phyloP scores from a whole-genome alignment of 176 grass and related monocot species.

The Aegilops umbellulata region DNA sequence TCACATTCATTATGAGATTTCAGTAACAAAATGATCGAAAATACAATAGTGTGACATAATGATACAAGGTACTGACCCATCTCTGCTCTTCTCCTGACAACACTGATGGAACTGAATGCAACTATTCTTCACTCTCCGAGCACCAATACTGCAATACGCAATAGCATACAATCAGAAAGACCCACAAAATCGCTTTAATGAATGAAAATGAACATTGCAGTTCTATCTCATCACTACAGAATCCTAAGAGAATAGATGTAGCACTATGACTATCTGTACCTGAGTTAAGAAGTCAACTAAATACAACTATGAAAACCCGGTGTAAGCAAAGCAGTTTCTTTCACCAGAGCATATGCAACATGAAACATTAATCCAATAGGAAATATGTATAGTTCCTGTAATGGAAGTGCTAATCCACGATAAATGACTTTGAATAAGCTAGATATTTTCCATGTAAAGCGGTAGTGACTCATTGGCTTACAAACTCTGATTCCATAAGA shows the following conservation, averaged over 20 bases:
- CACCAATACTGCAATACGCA: conserved; percentile 56
- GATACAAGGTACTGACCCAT: conserved; percentile 41
- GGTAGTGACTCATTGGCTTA: neutral
- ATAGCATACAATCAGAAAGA: conserved; percentile 14
- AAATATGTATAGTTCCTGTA: too few relatives aligned
- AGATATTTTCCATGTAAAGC: too few relatives aligned
- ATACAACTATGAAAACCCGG: too few relatives aligned
- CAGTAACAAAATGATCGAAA: neutral
- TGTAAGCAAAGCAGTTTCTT: too few relatives aligned
- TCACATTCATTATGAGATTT: neutral
- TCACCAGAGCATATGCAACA: too few relatives aligned
- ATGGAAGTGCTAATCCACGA: too few relatives aligned
- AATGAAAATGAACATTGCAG: neutral
- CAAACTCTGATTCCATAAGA: neutral
- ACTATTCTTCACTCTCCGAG: conserved; percentile 38
- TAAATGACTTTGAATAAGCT: too few relatives aligned
- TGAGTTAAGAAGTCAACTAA: too few relatives aligned
- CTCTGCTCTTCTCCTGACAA: conserved; percentile 44
- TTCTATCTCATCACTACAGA: neutral
- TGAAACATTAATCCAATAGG: too few relatives aligned
- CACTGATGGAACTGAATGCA: conserved; percentile 42
- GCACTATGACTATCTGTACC: too few relatives aligned
- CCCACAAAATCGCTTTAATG: neutral
- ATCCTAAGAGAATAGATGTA: too few relatives aligned
- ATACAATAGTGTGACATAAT: neutral